Evolutionary conservation across 805 yeast species (phyloP), one percentile per base, ranked within the genome.

Genomic region (Scheffersomyces stipitis): DNA sequence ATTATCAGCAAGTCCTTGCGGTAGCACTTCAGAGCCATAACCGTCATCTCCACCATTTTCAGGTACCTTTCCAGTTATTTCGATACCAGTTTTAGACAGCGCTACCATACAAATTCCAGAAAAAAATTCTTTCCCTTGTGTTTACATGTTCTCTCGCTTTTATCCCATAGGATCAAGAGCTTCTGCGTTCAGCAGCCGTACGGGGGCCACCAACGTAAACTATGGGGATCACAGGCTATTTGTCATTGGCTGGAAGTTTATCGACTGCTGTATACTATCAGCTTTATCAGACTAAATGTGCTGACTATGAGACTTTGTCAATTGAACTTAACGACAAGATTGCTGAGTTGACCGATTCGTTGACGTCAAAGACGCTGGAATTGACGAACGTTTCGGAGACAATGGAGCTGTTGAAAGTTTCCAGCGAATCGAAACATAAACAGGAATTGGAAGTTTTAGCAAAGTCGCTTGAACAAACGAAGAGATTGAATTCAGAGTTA

Each of bases 181-280:
- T n/a, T n/a, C n/a, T n/a, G n/a, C n/a, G n/a, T n/a, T n/a, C n/a
- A n/a, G n/a, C n/a, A n/a, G n/a, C n/a, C n/a, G n/a, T n/a, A n/a
- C n/a, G n/a, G n/a, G n/a, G n/a, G n/a, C n/a, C n/a, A n/a, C 31
- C 18, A 16, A 13, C 24, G 16, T 12, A n/a, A 18, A 30, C 5
- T 12, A 49, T 49, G 54, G 42, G 34, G 15, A 29, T 46, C 17
- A 30, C 44, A n/a, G 33, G 28, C 23, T 48, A 49, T 28, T 31
- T 54, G 16, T 51, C 56, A 4, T 45, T 49, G 7, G 36, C 40
- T 18, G 56, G 59, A 13, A 42, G 52, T 28, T 26, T 51, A 14
- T 46, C 53, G n/a, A 33, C 51, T 8, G 56, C 48, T 4, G 36
- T 48, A 6, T 37, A 49, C 13, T 52, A 37, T 39, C 54, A 52